phyloP scores from a whole-genome alignment of 129 eudicot species.

The Logfia minima region DNA sequence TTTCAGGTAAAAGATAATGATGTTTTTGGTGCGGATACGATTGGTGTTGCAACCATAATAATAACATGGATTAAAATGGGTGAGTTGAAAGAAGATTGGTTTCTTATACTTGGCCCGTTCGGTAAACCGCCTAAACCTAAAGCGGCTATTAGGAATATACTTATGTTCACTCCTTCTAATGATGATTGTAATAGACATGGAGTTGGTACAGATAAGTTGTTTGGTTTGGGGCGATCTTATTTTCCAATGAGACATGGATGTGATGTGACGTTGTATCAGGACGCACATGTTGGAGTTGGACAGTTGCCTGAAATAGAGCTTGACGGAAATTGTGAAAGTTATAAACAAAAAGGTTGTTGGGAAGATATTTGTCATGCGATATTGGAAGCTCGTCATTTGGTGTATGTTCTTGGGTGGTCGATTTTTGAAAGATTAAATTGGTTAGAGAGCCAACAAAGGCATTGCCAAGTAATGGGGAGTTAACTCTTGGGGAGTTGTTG shows the following conservation, averaged over 20 bases:
- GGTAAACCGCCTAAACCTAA: conserved; percentile 63
- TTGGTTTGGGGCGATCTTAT: conserved; percentile 41
- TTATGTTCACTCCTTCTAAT: conserved; percentile 40
- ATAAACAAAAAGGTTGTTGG: conserved; percentile 56
- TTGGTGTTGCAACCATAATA: conserved; percentile 51
- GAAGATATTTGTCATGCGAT: conserved; percentile 75
- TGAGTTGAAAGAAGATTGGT: conserved; percentile 57
- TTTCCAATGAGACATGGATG: conserved; percentile 61
- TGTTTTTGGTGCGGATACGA: conserved; percentile 63
- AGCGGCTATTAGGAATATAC: conserved; percentile 44
- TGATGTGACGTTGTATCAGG: conserved; percentile 57
- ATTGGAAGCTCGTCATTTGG: conserved; percentile 66
- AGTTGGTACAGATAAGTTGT: conserved; percentile 20
- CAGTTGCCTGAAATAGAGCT: conserved; percentile 50
- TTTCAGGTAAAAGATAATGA: conserved; percentile 71
- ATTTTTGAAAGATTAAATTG: conserved; percentile 62
- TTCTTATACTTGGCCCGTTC: conserved; percentile 41
- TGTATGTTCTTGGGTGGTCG: conserved; percentile 73
- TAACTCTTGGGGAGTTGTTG: conserved; percentile 67
- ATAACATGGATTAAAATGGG: conserved; percentile 39
- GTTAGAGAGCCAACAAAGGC: conserved; percentile 61
- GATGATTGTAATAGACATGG: neutral
- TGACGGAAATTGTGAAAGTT: conserved; percentile 32
- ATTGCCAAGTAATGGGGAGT: conserved; percentile 51
- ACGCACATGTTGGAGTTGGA: conserved; percentile 54